phyloP scores from a whole-genome alignment of 768 basidiomycete genomes.

The Pisolithus marmoratus region DNA sequence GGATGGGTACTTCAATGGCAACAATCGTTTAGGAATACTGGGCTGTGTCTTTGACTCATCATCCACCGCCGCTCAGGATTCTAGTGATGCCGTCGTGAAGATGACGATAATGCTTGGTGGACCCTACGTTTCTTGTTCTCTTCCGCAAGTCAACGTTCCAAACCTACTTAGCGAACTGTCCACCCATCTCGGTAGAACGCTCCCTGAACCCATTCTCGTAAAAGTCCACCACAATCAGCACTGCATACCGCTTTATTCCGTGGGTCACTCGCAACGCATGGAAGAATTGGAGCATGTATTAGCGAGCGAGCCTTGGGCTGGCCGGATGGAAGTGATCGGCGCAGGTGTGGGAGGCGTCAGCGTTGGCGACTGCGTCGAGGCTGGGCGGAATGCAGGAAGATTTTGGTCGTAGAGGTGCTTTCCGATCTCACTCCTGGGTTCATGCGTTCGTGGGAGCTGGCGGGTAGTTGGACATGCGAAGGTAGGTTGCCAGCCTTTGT shows the following conservation, averaged over 20 bases:
- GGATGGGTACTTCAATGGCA: constrained; percentile 39
- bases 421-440: constrained; percentile 8
- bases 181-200: constrained; percentile 36
- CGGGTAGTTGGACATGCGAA: neutral
- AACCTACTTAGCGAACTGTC: constrained; percentile 30
- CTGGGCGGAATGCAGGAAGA: constrained; percentile 54
- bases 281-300: constrained; percentile 46
- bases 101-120: constrained; percentile 91
- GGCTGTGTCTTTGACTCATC: constrained; percentile 91
- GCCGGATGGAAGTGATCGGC: constrained; percentile 62
- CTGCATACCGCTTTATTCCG: constrained; percentile 75
- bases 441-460: neutral
- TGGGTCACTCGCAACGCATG: constrained; percentile 72
- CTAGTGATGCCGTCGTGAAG: constrained; percentile 51
- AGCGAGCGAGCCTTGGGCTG: constrained; percentile 36
- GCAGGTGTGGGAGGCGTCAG: constrained; percentile 85
- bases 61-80: constrained; percentile 58
- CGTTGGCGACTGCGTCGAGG: constrained; percentile 78
- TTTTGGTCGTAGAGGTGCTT: constrained; percentile 29
- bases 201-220: constrained; percentile 54
- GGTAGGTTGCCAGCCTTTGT: neutral
- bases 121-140: constrained; percentile 43
- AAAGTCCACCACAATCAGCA: constrained; percentile 47
- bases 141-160: constrained; percentile 20
- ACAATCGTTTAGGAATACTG: constrained; percentile 47